Base-by-base conservation (phyloP, 2,329 filamentous ascomycete species). In the Diaporthe ilicicola region DNA sequence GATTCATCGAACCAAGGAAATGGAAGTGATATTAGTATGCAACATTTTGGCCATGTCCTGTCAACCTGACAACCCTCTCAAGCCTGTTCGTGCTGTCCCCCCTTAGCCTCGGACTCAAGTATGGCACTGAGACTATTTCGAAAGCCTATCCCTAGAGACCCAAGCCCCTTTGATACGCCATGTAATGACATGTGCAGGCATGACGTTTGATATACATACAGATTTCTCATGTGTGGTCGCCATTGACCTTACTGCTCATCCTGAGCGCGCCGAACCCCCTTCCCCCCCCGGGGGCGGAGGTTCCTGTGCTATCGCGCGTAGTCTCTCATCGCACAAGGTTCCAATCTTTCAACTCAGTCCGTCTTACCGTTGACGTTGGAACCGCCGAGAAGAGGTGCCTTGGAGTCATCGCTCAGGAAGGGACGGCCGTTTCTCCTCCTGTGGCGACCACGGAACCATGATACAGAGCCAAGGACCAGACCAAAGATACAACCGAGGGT, bases 391-490 rank as follows among this genome's bases (percentile, higher is more conserved):
- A 93, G 79, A 1, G 91, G 91, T 74, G 93, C 90, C 83, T 93
- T 93, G 72, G 86, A 80, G 59, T 88, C 86, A 32, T 84, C 85
- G 72, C 90, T 89, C 55, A 92, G 89, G 2, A 92, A 81, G 66
- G 87, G 86, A 80, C 93, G 92, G 78, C 89, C 88, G 3, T 87
- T 86, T 22, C 87, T 83, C 79, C 86, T 78, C 79, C 90, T 83
- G 78, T 88, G 78, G 66, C 88, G 84, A 69, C 87, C 84, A 50
- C 88, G 85, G 78, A 87, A 83, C 84, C 85, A 90, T 29, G 86
- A 85, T 48, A 86, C 81, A 32, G 81, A 78, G 37, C 85, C 87
- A 19, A 92, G 81, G 7, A 85, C 79, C 67, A 92, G 79, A 46
- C 87, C 90, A 22, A 90, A 80, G 24, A 91, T 81, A 73, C 90